Percentiles rank a stretch among this genome's conserved stretches.
phyloP scores from a whole-genome alignment of 495 filamentous ascomycete genomes.

The Aspergillus sclerotiicarbonarius region DNA sequence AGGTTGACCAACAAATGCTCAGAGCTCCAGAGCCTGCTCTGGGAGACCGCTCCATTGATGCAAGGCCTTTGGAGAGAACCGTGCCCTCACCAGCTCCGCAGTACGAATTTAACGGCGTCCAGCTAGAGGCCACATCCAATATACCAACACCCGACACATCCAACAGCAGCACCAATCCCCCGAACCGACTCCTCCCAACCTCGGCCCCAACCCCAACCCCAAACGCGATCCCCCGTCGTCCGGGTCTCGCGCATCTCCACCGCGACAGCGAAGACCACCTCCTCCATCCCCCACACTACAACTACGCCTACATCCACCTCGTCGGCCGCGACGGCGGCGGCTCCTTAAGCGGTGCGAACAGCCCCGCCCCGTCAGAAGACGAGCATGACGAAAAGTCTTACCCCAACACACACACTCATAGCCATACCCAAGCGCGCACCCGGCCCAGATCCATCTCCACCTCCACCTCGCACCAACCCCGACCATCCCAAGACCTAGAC shows the following conservation, averaged over 20 bases:
- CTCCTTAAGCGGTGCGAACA: constrained; percentile 43
- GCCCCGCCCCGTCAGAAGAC: constrained; percentile 40
- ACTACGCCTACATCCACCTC: constrained; percentile 36
- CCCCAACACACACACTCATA: constrained; percentile 7
- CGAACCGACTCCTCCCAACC: background rate
- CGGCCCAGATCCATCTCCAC: constrained; percentile 7
- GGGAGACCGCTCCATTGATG: constrained; percentile 18
- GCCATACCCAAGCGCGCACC: constrained; percentile 3
- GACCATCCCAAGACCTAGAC: constrained; percentile 38
- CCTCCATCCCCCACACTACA: constrained; percentile 31
- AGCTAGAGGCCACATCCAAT: background rate
- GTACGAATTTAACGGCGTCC: constrained; percentile 10
- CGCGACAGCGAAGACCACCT: constrained; percentile 40
- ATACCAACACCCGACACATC: background rate
- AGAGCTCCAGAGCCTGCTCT: constrained; percentile 20
- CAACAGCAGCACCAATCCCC: constrained; percentile 1
- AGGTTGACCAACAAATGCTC: constrained; percentile 13
- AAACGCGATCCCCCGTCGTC: constrained; percentile 16
- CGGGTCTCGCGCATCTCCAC: constrained; percentile 19
- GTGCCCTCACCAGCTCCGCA: constrained; percentile 12
- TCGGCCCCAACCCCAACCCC: constrained; percentile 6
- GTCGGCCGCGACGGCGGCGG: constrained; percentile 46
- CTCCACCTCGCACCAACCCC: constrained; percentile 15
- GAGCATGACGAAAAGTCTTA: constrained; percentile 26
- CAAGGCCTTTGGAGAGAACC: constrained; percentile 14